phyloP scores from a whole-genome alignment of 2,329 filamentous ascomycete species.

The Gaeumannomyces sp. region DNA sequence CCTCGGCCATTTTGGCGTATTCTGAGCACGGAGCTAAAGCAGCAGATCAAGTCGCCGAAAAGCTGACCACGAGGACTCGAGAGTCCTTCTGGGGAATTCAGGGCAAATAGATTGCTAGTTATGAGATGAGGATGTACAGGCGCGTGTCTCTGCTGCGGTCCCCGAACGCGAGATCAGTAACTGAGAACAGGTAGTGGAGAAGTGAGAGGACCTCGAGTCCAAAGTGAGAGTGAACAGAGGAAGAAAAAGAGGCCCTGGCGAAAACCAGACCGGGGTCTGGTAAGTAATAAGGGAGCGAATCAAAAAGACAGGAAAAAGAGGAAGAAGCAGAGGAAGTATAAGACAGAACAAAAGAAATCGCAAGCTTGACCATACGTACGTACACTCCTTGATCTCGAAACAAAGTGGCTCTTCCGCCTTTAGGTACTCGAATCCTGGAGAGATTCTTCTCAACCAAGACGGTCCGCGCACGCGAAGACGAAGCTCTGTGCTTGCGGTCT shows the following conservation, averaged over 20 bases:
- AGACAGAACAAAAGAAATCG: conserved; percentile 17
- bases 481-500: conserved; percentile 59
- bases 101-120: conserved; percentile 8
- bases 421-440: background rate
- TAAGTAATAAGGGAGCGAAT: conserved; percentile 6
- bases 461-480: conserved; percentile 37
- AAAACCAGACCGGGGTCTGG: background rate
- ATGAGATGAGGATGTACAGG: conserved; percentile 14
- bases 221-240: conserved; percentile 10
- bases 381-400: conserved; percentile 41
- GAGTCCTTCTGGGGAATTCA: background rate
- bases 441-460: background rate
- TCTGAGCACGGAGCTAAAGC: background rate
- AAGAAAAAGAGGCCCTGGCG: conserved; percentile 12
- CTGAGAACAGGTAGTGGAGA: conserved; percentile 10
- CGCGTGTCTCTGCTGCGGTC: conserved; percentile 15
- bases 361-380: conserved; percentile 44
- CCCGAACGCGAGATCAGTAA: conserved; percentile 18
- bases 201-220: background rate
- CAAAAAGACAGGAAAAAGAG: conserved; percentile 6
- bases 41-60: conserved; percentile 6
- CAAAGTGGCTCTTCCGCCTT: conserved; percentile 17
- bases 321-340: conserved; percentile 17
- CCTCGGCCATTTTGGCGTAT: conserved; percentile 52
- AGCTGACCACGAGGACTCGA: background rate